A percentile compares a stretch with the other conserved stretches of the same genome.
phyloP scores from a whole-genome alignment of 257 asterid species.

The Linaria vulgaris region DNA sequence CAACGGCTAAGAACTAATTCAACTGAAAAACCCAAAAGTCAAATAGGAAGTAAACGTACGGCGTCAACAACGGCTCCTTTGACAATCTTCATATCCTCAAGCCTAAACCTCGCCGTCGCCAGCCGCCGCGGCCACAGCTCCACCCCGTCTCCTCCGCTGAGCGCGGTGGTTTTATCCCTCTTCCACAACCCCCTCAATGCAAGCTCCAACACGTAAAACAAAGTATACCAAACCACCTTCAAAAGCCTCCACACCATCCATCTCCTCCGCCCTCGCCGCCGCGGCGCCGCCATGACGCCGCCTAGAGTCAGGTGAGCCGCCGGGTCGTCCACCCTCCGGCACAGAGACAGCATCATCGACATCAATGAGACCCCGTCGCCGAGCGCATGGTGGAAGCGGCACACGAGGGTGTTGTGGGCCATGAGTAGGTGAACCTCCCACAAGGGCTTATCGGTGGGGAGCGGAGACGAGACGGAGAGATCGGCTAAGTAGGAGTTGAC shows the following conservation, averaged over 20 bases:
- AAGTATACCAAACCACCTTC: slow-evolving; percentile 33
- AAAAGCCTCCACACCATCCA: slow-evolving; percentile 32
- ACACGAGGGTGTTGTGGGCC: slow-evolving; percentile 49
- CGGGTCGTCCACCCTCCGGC: slow-evolving; percentile 60
- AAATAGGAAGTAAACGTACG: slow-evolving; percentile 25
- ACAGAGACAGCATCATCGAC: slow-evolving; percentile 63
- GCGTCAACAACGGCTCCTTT: slow-evolving; percentile 41
- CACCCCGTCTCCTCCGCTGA: slow-evolving; percentile 53
- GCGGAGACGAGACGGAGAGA: slow-evolving; percentile 58
- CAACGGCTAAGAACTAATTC: neutral
- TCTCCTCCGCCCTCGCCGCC: slow-evolving; percentile 13
- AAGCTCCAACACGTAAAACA: slow-evolving; percentile 36
- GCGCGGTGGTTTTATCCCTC: slow-evolving; percentile 35
- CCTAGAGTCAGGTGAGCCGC: slow-evolving; percentile 35
- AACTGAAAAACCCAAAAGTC: neutral
- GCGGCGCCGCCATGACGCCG: slow-evolving; percentile 32
- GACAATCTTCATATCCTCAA: slow-evolving; percentile 48
- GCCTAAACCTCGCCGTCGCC: slow-evolving; percentile 48
- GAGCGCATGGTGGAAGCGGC: slow-evolving; percentile 79
- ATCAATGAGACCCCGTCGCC: slow-evolving; percentile 86
- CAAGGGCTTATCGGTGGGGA: slow-evolving; percentile 65
- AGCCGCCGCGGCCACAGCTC: slow-evolving; percentile 57
- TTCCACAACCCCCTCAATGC: slow-evolving; percentile 32
- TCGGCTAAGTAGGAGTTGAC: slow-evolving; percentile 70
- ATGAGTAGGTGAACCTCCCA: slow-evolving; percentile 77